Percentiles rank a stretch among this genome's conserved stretches.
These are phyloP conservation scores for Coniophora puteana DNA, from an alignment of 1,284 basidiomycete genomes.

Conservation along the genomic window DNA sequence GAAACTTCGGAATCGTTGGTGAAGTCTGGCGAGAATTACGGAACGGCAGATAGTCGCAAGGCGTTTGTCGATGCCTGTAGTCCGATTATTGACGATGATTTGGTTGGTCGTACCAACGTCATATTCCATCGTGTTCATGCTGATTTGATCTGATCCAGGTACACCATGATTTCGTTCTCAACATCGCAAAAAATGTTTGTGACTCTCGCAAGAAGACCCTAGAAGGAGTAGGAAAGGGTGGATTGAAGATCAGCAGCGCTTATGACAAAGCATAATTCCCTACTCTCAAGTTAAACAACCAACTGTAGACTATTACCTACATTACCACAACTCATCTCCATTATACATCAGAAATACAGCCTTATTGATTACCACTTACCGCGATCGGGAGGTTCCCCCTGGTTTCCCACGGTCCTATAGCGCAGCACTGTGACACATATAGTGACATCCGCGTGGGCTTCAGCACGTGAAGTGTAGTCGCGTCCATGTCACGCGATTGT, in stretches of 20 bases:
- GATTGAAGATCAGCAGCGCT: slow-evolving; percentile 47
- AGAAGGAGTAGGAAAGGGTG: slow-evolving; percentile 70
- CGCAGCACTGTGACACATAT: slow-evolving; percentile 4
- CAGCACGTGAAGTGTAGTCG: slow-evolving; percentile 16
- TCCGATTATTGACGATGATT: slow-evolving; percentile 32
- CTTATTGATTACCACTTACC: too few species aligned
- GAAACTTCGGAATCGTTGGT: slow-evolving; percentile 52
- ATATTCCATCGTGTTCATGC: too few species aligned
- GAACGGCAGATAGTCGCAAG: slow-evolving; percentile 47
- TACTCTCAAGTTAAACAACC: background rate
- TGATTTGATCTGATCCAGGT: slow-evolving; percentile 41
- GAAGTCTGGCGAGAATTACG: slow-evolving; percentile 47
- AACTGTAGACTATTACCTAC: slow-evolving; percentile 10
- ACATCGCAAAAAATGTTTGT: slow-evolving; percentile 57
- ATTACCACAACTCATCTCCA: too few species aligned
- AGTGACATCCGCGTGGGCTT: slow-evolving; percentile 12
- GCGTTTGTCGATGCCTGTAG: slow-evolving; percentile 49
- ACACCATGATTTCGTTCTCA: slow-evolving; percentile 59
- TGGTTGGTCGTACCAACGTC: slow-evolving; percentile 19
- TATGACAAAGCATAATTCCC: slow-evolving; percentile 30
- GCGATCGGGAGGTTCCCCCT: too few species aligned
- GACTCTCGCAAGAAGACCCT: slow-evolving; percentile 67
- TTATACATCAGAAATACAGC: too few species aligned
- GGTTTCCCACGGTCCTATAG: too few species aligned
- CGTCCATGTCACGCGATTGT: too few species aligned